phyloP scores from a whole-genome alignment of 805 yeast genomes.

The Blastobotrys chiropterorum region DNA sequence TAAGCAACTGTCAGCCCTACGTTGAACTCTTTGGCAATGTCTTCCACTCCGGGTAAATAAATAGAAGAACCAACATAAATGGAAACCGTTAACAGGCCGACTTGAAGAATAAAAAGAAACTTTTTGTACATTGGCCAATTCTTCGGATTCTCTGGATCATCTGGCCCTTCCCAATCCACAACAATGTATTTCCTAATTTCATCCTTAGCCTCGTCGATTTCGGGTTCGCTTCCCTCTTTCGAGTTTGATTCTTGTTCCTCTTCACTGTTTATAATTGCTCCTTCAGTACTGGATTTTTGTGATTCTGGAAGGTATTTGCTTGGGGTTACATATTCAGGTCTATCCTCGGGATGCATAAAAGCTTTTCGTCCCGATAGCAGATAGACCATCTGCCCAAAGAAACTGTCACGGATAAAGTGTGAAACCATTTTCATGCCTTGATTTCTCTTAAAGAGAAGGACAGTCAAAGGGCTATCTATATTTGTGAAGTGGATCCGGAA shows the following conservation, averaged over 20 bases:
- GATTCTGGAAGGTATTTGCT: conserved; percentile 22
- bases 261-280: neutral
- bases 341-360: conserved; percentile 27
- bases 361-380: conserved; percentile 26
- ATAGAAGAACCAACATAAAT: conserved; percentile 51
- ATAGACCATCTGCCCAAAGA: conserved; percentile 28
- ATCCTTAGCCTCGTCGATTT: conserved; percentile 9
- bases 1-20: conserved; percentile 40
- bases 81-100: conserved; percentile 38
- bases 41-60: no score
- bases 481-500: no score
- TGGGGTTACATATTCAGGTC: conserved; percentile 26
- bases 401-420: conserved; percentile 26
- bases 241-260: neutral
- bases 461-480: no score
- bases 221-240: neutral
- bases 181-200: neutral
- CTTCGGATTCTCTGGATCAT: conserved; percentile 48
- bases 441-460: no score
- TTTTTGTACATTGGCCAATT: conserved; percentile 46
- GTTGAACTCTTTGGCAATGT: conserved; percentile 43
- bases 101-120: conserved; percentile 32
- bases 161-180: conserved; percentile 19
- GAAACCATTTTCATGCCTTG: no score
- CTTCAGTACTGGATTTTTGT: neutral